Evolutionary conservation across 2,329 filamentous ascomycete species (phyloP).

Genomic region (Colletotrichum aenigma): DNA sequence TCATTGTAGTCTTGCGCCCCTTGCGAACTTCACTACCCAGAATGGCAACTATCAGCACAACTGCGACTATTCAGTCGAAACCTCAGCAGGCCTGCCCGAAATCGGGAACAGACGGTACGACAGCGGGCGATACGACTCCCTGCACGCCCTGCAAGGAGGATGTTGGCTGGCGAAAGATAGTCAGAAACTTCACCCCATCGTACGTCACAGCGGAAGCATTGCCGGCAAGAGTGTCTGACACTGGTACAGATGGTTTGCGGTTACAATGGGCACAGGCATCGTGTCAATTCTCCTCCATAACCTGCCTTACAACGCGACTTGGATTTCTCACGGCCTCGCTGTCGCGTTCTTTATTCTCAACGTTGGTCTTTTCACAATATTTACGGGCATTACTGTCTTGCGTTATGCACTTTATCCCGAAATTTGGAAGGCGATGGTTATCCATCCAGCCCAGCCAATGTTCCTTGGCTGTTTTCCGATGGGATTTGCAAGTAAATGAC

Average conservation of each 20-base stretch:
- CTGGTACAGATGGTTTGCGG: slow-evolving; percentile 56
- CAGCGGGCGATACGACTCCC: not conserved
- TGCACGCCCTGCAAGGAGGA: slow-evolving; percentile 33
- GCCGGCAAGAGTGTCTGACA: not conserved
- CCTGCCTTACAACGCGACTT: slow-evolving; percentile 63
- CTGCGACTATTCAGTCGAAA: not conserved
- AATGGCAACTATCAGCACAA: not conserved
- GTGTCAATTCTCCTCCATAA: slow-evolving; percentile 66
- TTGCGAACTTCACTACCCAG: not conserved
- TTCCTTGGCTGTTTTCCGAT: slow-evolving; percentile 74
- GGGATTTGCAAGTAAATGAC: slow-evolving; percentile 62
- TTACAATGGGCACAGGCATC: slow-evolving; percentile 72
- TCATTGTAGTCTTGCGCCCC: not conserved
- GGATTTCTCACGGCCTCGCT: slow-evolving; percentile 47
- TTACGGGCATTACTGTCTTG: slow-evolving; percentile 57
- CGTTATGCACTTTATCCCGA: slow-evolving; percentile 70
- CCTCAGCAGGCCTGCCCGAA: not conserved
- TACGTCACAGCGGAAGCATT: slow-evolving; percentile 33
- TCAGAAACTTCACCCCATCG: slow-evolving; percentile 61
- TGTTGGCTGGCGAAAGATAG: slow-evolving; percentile 47
- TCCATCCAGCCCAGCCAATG: slow-evolving; percentile 68
- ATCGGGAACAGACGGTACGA: not conserved
- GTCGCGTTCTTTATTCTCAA: slow-evolving; percentile 67
- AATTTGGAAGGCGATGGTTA: slow-evolving; percentile 70
- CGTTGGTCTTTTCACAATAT: slow-evolving; percentile 58